phyloP scores from a whole-genome alignment of 306 rosid species.

The cucumber (Cucumis sativus) region Cucumber_9930_V3 NC_026656.2:11675001-11675500 shows the following conservation, averaged over 20 bases:
- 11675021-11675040: no score
- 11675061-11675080: no score
- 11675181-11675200: background rate
- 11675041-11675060: no score
- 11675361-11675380: background rate
- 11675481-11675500: no score
- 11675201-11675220: background rate
- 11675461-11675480: no score
- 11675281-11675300: slow-evolving; percentile 4
- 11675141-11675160: background rate
- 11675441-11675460: no score
- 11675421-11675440: no score
- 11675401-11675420: background rate
- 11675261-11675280: background rate
- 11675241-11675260: background rate
- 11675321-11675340: background rate
- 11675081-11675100: no score
- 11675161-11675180: background rate
- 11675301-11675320: background rate
- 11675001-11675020: no score
- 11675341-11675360: background rate
- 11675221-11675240: background rate
- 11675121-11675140: no score
- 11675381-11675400: background rate
- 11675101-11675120: no score